Conservation (phyloP, 2,329 filamentous ascomycete species). For the Fonsecaea erecta region DNA sequence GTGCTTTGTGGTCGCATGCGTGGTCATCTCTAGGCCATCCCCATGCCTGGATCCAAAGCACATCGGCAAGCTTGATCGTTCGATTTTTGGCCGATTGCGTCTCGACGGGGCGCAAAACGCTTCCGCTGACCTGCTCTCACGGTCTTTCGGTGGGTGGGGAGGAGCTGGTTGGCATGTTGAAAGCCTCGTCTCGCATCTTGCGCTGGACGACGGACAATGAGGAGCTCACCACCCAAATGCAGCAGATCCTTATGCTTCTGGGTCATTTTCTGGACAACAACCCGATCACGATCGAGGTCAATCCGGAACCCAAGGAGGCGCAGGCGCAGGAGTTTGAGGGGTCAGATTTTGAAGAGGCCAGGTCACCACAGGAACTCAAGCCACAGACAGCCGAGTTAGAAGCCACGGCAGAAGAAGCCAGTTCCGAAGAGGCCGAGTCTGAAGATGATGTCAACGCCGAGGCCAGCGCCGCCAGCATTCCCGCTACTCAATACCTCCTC, state of each 20-base stretch:
- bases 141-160: constrained; percentile 70
- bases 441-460: constrained; percentile 50
- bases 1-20: constrained; percentile 72
- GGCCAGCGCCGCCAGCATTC: constrained; percentile 53
- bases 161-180: constrained; percentile 64
- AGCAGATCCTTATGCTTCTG: constrained; percentile 83
- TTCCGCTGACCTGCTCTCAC: constrained; percentile 69
- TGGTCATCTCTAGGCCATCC: constrained; percentile 72
- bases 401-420: no score
- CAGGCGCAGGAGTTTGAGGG: constrained; percentile 46
- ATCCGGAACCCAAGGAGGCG: constrained; percentile 48
- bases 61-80: constrained; percentile 73
- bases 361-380: no score
- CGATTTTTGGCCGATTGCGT: constrained; percentile 78
- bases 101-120: constrained; percentile 59
- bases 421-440: constrained; percentile 30
- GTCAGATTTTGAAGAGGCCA: no score
- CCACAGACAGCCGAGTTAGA: no score
- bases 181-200: constrained; percentile 64
- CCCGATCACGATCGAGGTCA: constrained; percentile 53
- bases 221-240: constrained; percentile 74
- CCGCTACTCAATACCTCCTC: constrained; percentile 74
- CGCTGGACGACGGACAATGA: constrained; percentile 70
- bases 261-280: constrained; percentile 68
- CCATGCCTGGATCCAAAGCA: constrained; percentile 75